These are phyloP conservation scores for Casuarina glauca DNA, from an alignment of 306 rosid genomes.

Conservation along the genomic window DNA sequence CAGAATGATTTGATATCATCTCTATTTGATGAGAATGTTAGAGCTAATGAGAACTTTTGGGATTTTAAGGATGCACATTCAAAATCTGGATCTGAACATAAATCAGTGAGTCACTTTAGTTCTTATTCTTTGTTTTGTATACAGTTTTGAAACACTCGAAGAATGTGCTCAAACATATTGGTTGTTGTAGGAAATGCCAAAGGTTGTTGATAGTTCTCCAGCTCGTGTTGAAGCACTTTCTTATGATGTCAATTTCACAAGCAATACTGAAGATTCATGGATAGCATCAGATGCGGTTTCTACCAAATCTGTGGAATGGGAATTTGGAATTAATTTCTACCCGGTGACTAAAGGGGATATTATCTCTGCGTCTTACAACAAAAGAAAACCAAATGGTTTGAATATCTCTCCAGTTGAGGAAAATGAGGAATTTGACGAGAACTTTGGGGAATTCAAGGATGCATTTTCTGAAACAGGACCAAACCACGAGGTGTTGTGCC, in stretches of 20 bases:
- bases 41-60: too few relatives aligned
- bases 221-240: slow-evolving; percentile 8
- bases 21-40: too few relatives aligned
- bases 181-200: too few relatives aligned
- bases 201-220: slow-evolving; percentile 19
- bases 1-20: too few relatives aligned
- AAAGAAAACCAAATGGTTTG: slow-evolving; percentile 29
- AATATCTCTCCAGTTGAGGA: slow-evolving; percentile 32
- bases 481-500: slow-evolving; percentile 44
- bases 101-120: too few relatives aligned
- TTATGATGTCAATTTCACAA: not conserved
- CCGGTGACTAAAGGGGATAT: slow-evolving; percentile 13
- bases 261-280: not conserved
- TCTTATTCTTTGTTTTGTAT: too few relatives aligned
- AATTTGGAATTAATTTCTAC: slow-evolving; percentile 19
- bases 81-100: too few relatives aligned
- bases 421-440: slow-evolving; percentile 34
- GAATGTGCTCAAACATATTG: too few relatives aligned
- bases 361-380: not conserved
- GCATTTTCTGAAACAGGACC: slow-evolving; percentile 37
- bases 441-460: slow-evolving; percentile 42
- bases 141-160: too few relatives aligned
- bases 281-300: slow-evolving; percentile 16
- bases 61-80: too few relatives aligned
- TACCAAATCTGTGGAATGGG: slow-evolving; percentile 25